These are phyloP conservation scores for Suillus hirtellus DNA, from an alignment of 768 basidiomycete species.

Conservation along the genomic window DNA sequence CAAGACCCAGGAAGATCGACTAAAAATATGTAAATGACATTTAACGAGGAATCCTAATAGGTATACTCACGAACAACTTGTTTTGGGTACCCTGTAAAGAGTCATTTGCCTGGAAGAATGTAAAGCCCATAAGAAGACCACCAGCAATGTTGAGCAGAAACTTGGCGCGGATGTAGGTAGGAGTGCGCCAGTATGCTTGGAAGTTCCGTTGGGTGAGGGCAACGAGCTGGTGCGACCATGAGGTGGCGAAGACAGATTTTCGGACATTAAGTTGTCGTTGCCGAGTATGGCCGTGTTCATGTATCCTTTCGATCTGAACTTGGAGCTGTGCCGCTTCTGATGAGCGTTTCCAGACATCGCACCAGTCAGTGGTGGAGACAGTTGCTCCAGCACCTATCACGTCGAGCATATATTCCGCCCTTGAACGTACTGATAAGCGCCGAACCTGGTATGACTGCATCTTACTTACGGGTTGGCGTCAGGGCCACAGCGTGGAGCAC, in stretches of 20 bases:
- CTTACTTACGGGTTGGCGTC: slow-evolving; percentile 7
- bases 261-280: slow-evolving; percentile 24
- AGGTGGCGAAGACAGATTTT: slow-evolving; percentile 32
- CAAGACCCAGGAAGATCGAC: too few relatives aligned
- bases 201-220: slow-evolving; percentile 31
- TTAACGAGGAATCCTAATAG: not conserved
- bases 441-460: not conserved
- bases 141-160: slow-evolving; percentile 33
- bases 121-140: slow-evolving; percentile 42
- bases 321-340: slow-evolving; percentile 36
- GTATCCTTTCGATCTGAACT: slow-evolving; percentile 44
- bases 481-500: slow-evolving; percentile 1
- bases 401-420: slow-evolving; percentile 45
- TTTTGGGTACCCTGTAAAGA: slow-evolving; percentile 40
- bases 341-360: slow-evolving; percentile 44
- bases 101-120: slow-evolving; percentile 39
- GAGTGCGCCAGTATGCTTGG: slow-evolving; percentile 35
- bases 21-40: not conserved
- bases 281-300: slow-evolving; percentile 33
- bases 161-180: slow-evolving; percentile 40
- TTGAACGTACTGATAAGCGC: slow-evolving; percentile 10
- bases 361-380: slow-evolving; percentile 46
- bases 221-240: slow-evolving; percentile 34
- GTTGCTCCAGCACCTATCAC: slow-evolving; percentile 56
- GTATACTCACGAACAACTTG: slow-evolving; percentile 36